phyloP scores from a whole-genome alignment of 371 early-diverging fungal genomes.

The Parasitella parasitica region DNA sequence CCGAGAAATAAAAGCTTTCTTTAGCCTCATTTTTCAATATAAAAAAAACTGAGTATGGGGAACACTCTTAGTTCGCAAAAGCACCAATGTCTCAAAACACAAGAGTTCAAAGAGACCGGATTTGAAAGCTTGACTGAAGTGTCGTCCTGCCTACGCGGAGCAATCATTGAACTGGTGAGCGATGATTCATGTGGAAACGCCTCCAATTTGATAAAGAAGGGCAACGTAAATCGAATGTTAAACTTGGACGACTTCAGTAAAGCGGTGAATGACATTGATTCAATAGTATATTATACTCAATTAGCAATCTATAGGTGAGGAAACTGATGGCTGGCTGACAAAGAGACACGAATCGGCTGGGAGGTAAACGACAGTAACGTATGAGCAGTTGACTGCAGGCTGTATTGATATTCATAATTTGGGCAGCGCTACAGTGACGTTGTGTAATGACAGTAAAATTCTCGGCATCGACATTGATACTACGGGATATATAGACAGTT shows the following conservation, averaged over 20 bases:
- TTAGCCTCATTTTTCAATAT: constrained; percentile 1
- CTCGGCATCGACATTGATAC: constrained; percentile 84
- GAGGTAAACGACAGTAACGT: too few relatives aligned
- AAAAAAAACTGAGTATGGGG: constrained; percentile 18
- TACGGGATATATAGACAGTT: constrained; percentile 73
- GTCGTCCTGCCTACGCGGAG: constrained; percentile 2
- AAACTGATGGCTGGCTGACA: constrained; percentile 35
- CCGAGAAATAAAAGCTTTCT: not conserved
- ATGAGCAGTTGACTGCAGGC: too few relatives aligned
- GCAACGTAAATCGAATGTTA: constrained; percentile 28
- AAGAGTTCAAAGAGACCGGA: constrained; percentile 8
- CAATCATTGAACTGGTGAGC: constrained; percentile 61
- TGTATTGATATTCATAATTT: constrained; percentile 11
- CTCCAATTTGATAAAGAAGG: constrained; percentile 63
- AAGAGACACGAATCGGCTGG: constrained; percentile 45
- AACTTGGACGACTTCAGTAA: not conserved
- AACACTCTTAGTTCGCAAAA: constrained; percentile 5
- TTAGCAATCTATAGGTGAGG: constrained; percentile 18
- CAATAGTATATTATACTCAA: not conserved
- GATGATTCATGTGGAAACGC: constrained; percentile 83
- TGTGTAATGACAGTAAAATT: constrained; percentile 72
- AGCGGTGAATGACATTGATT: not conserved
- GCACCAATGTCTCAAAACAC: not conserved
- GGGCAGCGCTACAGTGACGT: constrained; percentile 61
- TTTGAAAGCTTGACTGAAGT: constrained; percentile 18